A percentile compares a stretch with the other conserved stretches of the same genome.
Conservation (phyloP, 768 basidiomycete species). For the Suillus lakei region DNA sequence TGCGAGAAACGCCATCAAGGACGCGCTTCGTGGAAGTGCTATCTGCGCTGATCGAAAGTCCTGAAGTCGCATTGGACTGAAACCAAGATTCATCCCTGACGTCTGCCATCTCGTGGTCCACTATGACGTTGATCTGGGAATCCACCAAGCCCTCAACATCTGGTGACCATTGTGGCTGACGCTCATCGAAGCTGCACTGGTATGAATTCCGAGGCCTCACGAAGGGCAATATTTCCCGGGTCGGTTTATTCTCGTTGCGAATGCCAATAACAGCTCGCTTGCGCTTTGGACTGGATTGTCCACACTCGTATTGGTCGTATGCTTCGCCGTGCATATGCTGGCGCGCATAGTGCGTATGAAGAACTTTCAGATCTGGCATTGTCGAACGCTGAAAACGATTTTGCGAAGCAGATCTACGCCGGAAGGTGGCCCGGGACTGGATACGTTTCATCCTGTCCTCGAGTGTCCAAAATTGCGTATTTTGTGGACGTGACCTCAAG, state of each 20-base stretch:
- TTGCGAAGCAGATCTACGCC: background rate
- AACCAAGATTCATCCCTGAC: background rate
- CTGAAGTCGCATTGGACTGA: background rate
- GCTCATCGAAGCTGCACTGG: background rate
- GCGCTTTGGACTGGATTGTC: slow-evolving; percentile 4
- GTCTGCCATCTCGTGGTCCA: background rate
- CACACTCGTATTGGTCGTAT: background rate
- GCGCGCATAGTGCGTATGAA: background rate
- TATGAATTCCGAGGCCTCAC: background rate
- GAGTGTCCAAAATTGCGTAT: background rate
- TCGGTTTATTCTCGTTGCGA: background rate
- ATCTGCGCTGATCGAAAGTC: background rate
- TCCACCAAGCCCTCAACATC: background rate
- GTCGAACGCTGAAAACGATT: background rate
- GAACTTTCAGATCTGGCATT: background rate
- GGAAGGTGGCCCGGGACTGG: background rate
- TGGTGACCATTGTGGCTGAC: background rate
- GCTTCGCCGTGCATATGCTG: background rate
- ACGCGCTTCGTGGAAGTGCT: background rate
- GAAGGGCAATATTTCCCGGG: background rate
- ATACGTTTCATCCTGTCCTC: slow-evolving; percentile 1
- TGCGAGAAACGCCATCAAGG: background rate
- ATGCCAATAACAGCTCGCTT: background rate
- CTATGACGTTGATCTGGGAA: background rate
- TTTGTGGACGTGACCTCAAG: background rate